phyloP scores from a whole-genome alignment of 306 rosid genomes.

The Sindora glabra region DNA sequence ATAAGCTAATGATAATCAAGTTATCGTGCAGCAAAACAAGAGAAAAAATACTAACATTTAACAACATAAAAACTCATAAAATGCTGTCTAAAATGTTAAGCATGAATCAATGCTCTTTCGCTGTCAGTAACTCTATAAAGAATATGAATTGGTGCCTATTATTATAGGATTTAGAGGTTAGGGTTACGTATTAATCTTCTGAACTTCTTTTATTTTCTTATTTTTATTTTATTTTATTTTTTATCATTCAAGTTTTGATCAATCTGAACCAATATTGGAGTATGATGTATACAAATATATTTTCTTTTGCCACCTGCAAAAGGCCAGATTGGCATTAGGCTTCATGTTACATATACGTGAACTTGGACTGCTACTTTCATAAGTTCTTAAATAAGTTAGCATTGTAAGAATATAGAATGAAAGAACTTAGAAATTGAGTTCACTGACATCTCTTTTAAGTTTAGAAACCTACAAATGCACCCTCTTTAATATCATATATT shows the following conservation, averaged over 20 bases:
- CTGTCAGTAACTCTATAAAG: background rate
- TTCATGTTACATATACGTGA: background rate
- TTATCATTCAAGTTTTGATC: background rate
- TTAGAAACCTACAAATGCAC: no score
- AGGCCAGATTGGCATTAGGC: background rate
- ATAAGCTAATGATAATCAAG: background rate
- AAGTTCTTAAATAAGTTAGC: conserved; percentile 2
- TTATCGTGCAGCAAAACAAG: background rate
- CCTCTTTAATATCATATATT: no score
- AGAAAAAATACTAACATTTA: no score
- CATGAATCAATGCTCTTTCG: background rate
- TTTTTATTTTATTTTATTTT: no score
- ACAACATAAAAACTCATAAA: background rate
- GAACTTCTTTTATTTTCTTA: no score
- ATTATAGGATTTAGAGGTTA: no score
- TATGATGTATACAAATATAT: background rate
- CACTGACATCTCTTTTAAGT: no score
- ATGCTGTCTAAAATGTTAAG: background rate
- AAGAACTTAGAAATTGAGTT: no score
- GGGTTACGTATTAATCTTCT: no score
- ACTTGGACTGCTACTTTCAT: background rate
- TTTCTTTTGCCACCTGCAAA: background rate
- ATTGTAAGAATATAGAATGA: background rate
- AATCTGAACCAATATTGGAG: background rate
- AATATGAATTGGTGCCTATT: background rate